phyloP scores from a whole-genome alignment of 2,329 filamentous ascomycete species.

The Neobulgaria alba region DNA sequence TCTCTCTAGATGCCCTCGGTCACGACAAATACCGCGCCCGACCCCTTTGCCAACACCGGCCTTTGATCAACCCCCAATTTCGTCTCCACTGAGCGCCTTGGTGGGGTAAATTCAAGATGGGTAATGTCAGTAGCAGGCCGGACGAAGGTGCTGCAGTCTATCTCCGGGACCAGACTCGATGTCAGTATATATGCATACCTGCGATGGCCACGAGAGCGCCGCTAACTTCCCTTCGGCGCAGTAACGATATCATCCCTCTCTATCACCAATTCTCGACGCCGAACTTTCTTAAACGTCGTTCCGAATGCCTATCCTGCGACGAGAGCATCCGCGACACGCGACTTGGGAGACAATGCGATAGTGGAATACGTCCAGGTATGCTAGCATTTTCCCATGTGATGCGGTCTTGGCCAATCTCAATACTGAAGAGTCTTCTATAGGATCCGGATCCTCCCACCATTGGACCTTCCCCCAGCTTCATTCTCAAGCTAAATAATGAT shows the following conservation, averaged over 20 bases:
- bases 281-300: slow-evolving; percentile 65
- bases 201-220: neutral
- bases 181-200: slow-evolving; percentile 49
- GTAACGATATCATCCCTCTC: slow-evolving; percentile 80
- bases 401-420: neutral
- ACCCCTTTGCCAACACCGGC: slow-evolving; percentile 17
- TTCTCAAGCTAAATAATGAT: slow-evolving; percentile 80
- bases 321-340: slow-evolving; percentile 63
- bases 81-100: slow-evolving; percentile 12
- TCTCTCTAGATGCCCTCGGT: slow-evolving; percentile 24
- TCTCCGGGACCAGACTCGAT: slow-evolving; percentile 83
- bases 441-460: slow-evolving; percentile 59
- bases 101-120: slow-evolving; percentile 56
- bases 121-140: slow-evolving; percentile 79
- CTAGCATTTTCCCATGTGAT: too few species aligned
- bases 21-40: slow-evolving; percentile 17
- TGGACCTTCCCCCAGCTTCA: slow-evolving; percentile 56
- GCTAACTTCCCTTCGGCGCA: slow-evolving; percentile 32
- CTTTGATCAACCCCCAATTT: slow-evolving; percentile 5
- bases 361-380: slow-evolving; percentile 87
- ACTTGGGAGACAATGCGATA: slow-evolving; percentile 62
- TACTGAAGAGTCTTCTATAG: slow-evolving; percentile 36
- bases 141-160: slow-evolving; percentile 76
- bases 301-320: slow-evolving; percentile 86
- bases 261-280: slow-evolving; percentile 71